Conservation (phyloP, 352 stramenopile species). For the Phytophthora lateralis region DNA sequence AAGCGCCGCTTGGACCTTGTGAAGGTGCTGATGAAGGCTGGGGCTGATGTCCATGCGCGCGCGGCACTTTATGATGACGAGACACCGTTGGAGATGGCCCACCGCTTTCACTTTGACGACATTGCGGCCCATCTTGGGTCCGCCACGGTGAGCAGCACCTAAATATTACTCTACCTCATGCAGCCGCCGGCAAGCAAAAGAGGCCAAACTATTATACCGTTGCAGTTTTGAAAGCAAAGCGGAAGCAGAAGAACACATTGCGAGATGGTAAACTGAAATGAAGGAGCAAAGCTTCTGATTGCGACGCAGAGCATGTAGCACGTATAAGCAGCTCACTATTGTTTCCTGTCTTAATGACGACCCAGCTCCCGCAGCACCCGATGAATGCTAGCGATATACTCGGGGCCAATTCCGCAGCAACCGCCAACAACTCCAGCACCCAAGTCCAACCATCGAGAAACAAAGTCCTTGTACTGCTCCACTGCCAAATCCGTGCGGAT, state of each 20-base stretch:
- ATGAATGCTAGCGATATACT: conserved; percentile 78
- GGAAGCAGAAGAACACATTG: too few species aligned
- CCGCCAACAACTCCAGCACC: conserved; percentile 81
- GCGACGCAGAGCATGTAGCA: background rate
- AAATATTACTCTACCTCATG: conserved; percentile 3
- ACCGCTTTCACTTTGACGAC: conserved; percentile 54
- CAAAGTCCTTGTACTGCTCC: conserved; percentile 72
- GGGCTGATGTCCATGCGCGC: conserved; percentile 43
- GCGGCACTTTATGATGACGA: conserved; percentile 67
- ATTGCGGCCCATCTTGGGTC: conserved; percentile 40
- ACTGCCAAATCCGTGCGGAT: conserved; percentile 84
- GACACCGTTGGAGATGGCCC: conserved; percentile 64
- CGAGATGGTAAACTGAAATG: too few species aligned
- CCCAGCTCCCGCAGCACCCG: conserved; percentile 19
- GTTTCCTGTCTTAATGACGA: too few species aligned
- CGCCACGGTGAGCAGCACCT: conserved; percentile 13
- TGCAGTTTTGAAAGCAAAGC: too few species aligned
- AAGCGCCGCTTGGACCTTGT: conserved; percentile 61
- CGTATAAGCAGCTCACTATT: background rate
- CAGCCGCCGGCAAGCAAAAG: too few species aligned
- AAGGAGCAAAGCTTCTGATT: background rate
- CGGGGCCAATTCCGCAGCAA: conserved; percentile 91
- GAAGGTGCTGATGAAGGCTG: conserved; percentile 42
- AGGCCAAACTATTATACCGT: too few species aligned
- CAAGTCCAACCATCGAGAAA: conserved; percentile 64